Evolutionary conservation across 805 yeast genomes (phyloP).

Genomic region (Myxozyma vanderwaltii): DNA sequence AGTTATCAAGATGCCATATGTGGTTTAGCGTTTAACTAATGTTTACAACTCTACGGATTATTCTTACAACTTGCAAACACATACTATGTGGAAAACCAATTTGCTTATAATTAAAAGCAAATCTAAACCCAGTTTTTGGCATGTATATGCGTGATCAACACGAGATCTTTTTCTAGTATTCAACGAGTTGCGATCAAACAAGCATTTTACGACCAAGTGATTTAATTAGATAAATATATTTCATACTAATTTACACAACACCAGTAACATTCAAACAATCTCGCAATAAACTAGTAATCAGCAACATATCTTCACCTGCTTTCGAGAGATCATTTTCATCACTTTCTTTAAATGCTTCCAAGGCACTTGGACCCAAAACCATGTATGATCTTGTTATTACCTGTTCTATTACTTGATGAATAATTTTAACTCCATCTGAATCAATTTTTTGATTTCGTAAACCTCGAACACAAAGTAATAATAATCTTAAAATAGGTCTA

Average conservation of each 20-base stretch:
- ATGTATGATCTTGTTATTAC: slow-evolving; percentile 22
- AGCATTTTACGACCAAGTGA: background rate
- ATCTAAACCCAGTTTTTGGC: too few relatives aligned
- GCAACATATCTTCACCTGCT: slow-evolving; percentile 27
- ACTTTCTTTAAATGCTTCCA: slow-evolving; percentile 15
- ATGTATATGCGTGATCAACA: too few relatives aligned
- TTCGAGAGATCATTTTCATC: background rate
- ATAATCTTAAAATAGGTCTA: slow-evolving; percentile 38
- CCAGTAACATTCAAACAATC: slow-evolving; percentile 26
- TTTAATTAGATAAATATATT: background rate
- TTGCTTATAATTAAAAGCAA: too few relatives aligned
- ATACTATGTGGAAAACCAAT: too few relatives aligned
- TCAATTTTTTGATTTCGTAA: background rate
- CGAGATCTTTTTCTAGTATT: too few relatives aligned
- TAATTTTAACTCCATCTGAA: slow-evolving; percentile 1
- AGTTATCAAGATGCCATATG: too few relatives aligned
- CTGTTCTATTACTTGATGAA: slow-evolving; percentile 18
- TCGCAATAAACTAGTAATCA: slow-evolving; percentile 25
- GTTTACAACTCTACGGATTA: too few relatives aligned
- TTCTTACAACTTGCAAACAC: too few relatives aligned
- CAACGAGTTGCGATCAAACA: too few relatives aligned
- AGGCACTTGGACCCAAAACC: slow-evolving; percentile 25
- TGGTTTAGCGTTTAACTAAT: too few relatives aligned
- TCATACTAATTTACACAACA: slow-evolving; percentile 5
- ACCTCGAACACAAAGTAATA: slow-evolving; percentile 22